Percentiles rank a stretch among this genome's conserved stretches.
Conservation (phyloP, 768 basidiomycete species). For the Mycena belliarum region DNA sequence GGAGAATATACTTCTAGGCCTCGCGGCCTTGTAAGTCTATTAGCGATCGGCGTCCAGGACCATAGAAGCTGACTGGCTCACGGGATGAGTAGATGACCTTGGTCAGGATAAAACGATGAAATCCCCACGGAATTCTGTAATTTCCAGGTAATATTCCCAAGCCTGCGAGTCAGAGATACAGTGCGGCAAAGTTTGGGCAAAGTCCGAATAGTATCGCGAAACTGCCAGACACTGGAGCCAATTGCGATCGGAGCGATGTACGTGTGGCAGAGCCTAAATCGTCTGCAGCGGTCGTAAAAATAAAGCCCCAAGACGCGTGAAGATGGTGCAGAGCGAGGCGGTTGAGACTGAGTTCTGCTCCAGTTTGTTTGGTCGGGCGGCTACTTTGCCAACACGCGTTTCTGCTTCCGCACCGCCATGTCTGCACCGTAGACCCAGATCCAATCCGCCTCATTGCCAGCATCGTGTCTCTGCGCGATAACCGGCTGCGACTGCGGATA, state of each 20-base stretch:
- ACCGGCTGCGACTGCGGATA: not conserved
- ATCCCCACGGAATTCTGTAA: not conserved
- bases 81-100: not conserved
- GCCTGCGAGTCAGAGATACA: not conserved
- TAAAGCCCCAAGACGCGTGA: slow-evolving; percentile 13
- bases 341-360: not conserved
- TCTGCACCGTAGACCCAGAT: not conserved
- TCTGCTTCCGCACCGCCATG: slow-evolving; percentile 1
- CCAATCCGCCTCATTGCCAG: not conserved
- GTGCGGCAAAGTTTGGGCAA: not conserved
- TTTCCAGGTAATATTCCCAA: not conserved
- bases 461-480: not conserved
- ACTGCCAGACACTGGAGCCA: not conserved
- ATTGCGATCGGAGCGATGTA: slow-evolving; percentile 10
- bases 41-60: not conserved
- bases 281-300: not conserved
- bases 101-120: not conserved
- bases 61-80: slow-evolving; percentile 13
- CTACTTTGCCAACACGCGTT: not conserved
- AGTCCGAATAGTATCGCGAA: not conserved
- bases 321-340: not conserved
- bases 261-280: slow-evolving; percentile 1
- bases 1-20: too few species aligned
- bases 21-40: too few species aligned
- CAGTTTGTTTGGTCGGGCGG: slow-evolving; percentile 3